Conservation (phyloP, 2,329 filamentous ascomycete genomes). For the Cryphonectria nitschkei region DNA sequence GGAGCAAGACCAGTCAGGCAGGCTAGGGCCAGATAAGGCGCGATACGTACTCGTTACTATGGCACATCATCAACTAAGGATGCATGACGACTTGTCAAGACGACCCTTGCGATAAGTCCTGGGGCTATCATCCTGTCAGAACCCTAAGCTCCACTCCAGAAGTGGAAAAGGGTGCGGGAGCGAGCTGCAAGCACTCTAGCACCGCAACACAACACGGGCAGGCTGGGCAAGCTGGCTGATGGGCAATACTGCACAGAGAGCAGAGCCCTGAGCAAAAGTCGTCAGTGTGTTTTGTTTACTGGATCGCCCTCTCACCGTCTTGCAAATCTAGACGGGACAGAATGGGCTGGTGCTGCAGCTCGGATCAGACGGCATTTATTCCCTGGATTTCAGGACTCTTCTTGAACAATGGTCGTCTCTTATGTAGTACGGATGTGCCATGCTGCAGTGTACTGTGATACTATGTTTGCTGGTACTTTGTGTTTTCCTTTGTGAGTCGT, state of each 20-base stretch:
- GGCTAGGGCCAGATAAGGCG: conserved; percentile 10
- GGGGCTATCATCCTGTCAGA: neutral
- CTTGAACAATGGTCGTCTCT: neutral
- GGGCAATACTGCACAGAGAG: neutral
- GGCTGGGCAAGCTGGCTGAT: neutral
- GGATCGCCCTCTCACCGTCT: neutral
- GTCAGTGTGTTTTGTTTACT: neutral
- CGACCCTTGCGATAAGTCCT: conserved; percentile 7
- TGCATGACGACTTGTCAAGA: conserved; percentile 9
- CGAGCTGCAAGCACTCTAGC: conserved; percentile 26
- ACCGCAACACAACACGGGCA: neutral
- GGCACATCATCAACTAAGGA: neutral
- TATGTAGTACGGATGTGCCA: no score
- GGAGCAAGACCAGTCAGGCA: neutral
- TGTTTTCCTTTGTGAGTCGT: neutral
- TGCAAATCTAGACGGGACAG: neutral
- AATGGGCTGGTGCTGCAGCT: neutral
- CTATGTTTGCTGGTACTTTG: neutral
- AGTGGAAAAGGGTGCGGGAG: conserved; percentile 12
- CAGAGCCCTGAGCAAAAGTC: conserved; percentile 3
- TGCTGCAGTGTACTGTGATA: no score
- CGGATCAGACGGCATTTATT: neutral
- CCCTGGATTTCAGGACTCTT: neutral
- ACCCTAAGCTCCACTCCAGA: conserved; percentile 13
- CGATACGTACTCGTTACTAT: neutral